These are phyloP conservation scores for Mycena vulgaris DNA, from an alignment of 768 basidiomycete species.

Conservation along the genomic window DNA sequence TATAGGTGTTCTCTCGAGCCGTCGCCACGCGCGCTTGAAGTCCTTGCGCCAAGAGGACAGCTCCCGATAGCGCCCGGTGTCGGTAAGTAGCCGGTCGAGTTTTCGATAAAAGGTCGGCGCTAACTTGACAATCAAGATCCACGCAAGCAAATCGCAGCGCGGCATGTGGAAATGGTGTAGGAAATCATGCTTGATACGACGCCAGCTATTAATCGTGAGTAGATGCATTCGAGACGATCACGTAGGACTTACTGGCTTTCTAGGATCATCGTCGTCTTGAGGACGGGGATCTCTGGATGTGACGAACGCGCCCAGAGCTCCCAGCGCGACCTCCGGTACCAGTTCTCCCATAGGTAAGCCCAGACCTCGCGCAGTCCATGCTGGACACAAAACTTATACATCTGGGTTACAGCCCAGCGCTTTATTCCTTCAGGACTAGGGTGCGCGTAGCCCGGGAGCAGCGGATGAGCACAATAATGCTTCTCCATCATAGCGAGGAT, in stretches of 20 bases:
- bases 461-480: slow-evolving; percentile 33
- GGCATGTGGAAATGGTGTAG: slow-evolving; percentile 36
- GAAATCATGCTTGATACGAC: slow-evolving; percentile 50
- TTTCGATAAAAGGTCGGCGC: slow-evolving; percentile 47
- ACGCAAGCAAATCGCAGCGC: slow-evolving; percentile 50
- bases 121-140: slow-evolving; percentile 50
- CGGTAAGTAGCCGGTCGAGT: slow-evolving; percentile 37
- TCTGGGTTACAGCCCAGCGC: slow-evolving; percentile 41
- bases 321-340: slow-evolving; percentile 41
- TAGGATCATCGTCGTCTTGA: slow-evolving; percentile 49
- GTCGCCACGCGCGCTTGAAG: slow-evolving; percentile 44
- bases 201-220: slow-evolving; percentile 47
- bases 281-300: slow-evolving; percentile 38
- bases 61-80: slow-evolving; percentile 44
- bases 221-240: no score
- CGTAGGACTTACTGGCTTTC: slow-evolving; percentile 48
- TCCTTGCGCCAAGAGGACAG: slow-evolving; percentile 43
- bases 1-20: slow-evolving; percentile 38
- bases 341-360: slow-evolving; percentile 37
- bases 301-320: slow-evolving; percentile 45
- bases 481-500: slow-evolving; percentile 33
- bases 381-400: slow-evolving; percentile 43
- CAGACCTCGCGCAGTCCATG: slow-evolving; percentile 42
- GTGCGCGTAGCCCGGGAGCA: slow-evolving; percentile 32
- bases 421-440: slow-evolving; percentile 34